phyloP scores from a whole-genome alignment of 148 eudicot species.

The Rhododendron ovatum region DNA sequence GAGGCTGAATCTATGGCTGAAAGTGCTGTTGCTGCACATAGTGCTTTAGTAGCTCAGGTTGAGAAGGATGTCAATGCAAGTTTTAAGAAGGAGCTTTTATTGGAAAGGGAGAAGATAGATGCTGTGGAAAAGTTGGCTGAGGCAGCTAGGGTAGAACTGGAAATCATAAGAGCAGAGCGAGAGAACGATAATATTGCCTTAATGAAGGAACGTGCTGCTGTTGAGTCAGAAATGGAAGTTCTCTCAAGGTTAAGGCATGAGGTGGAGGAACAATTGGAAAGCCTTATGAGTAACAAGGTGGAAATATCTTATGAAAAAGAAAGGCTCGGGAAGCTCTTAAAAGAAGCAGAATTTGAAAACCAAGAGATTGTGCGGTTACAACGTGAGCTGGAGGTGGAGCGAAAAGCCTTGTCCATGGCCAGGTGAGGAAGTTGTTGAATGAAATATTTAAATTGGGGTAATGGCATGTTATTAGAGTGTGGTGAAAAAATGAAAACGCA shows the following conservation, averaged over 20 bases:
- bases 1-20: constrained; percentile 97
- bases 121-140: constrained; percentile 83
- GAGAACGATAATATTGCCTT: constrained; percentile 60
- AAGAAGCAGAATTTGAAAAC: constrained; percentile 77
- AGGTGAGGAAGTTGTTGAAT: constrained; percentile 45
- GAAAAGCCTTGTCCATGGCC: constrained; percentile 96
- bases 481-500: background rate
- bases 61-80: constrained; percentile 82
- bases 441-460: background rate
- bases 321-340: constrained; percentile 64
- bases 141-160: constrained; percentile 69
- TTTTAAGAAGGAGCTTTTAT: constrained; percentile 68
- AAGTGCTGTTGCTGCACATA: constrained; percentile 91
- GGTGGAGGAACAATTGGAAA: constrained; percentile 82
- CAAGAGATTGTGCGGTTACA: constrained; percentile 72
- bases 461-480: background rate
- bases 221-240: constrained; percentile 92
- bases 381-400: constrained; percentile 88
- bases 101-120: constrained; percentile 73
- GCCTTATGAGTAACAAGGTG: constrained; percentile 68
- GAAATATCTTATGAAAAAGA: constrained; percentile 85
- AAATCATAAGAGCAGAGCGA: constrained; percentile 59
- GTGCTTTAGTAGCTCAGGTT: constrained; percentile 84
- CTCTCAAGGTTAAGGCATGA: constrained; percentile 76
- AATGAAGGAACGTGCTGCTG: constrained; percentile 81